A percentile compares a stretch with the other conserved stretches of the same genome.
phyloP scores from a whole-genome alignment of 495 filamentous ascomycete genomes.

The Immersiella caudata region DNA sequence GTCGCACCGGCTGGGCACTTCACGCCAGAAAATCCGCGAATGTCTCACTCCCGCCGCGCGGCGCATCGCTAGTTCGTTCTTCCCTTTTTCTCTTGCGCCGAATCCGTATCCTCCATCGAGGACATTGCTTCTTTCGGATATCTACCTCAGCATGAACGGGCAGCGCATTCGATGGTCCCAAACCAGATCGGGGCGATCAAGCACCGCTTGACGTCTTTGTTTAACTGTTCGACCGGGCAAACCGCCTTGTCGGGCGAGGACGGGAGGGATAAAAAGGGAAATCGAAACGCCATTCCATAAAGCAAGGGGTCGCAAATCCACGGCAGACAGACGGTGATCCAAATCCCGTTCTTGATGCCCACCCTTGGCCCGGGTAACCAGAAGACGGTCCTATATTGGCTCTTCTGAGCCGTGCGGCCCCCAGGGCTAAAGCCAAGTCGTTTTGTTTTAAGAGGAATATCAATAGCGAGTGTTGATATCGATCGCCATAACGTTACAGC shows the following conservation, averaged over 20 bases:
- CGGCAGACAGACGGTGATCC: constrained; percentile 1
- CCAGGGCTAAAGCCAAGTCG: constrained; percentile 16
- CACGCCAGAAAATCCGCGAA: not conserved
- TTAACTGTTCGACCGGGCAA: constrained; percentile 11
- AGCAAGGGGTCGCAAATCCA: constrained; percentile 1
- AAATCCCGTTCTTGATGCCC: not conserved
- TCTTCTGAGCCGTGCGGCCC: not conserved
- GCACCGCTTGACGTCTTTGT: not conserved
- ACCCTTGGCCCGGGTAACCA: constrained; percentile 2
- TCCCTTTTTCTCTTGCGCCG: not conserved
- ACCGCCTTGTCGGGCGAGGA: constrained; percentile 11
- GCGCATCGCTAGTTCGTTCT: not conserved
- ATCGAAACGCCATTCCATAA: constrained; percentile 7
- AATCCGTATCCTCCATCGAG: not conserved
- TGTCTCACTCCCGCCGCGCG: not conserved
- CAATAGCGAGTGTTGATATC: constrained; percentile 2
- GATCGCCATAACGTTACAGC: constrained; percentile 13
- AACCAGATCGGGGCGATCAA: constrained; percentile 15
- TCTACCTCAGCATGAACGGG: not conserved
- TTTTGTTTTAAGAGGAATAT: constrained; percentile 10
- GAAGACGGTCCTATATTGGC: constrained; percentile 10
- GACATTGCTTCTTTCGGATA: not conserved
- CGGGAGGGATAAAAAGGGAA: constrained; percentile 10
- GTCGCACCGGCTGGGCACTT: not conserved
- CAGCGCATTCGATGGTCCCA: constrained; percentile 4